A percentile compares a stretch with the other conserved stretches of the same genome.
Conservation (phyloP, 176 grass and related monocot species). For the Alloteropsis semialata region DNA sequence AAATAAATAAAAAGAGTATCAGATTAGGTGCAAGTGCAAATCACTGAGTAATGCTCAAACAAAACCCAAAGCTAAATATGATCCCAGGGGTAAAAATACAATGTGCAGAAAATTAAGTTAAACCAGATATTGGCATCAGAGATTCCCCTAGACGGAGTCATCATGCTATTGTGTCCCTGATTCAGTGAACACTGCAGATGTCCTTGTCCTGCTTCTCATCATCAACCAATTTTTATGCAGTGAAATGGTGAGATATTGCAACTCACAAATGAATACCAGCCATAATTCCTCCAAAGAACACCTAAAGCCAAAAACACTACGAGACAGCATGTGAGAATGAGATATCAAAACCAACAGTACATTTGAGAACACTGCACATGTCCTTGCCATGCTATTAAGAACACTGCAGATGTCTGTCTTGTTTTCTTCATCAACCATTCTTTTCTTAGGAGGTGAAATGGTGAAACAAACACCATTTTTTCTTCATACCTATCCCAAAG, state of each 20-base stretch:
- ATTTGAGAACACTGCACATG: not conserved
- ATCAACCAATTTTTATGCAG: not conserved
- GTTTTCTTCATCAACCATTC: not conserved
- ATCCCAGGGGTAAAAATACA: not conserved
- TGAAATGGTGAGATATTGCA: not conserved
- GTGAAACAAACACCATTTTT: too few species aligned
- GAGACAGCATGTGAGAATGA: not conserved
- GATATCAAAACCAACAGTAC: not conserved
- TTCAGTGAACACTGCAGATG: conserved; percentile 21
- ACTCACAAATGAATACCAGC: not conserved
- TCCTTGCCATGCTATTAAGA: not conserved
- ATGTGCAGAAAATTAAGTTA: not conserved
- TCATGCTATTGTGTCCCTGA: conserved; percentile 18
- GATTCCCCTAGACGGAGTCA: conserved; percentile 53
- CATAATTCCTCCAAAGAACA: not conserved
- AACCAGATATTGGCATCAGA: conserved; percentile 19
- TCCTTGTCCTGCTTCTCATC: conserved; percentile 32
- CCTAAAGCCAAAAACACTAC: not conserved
- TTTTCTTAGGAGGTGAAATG: not conserved
- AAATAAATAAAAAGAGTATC: not conserved
- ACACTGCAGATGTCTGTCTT: not conserved
- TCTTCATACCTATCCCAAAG: too few species aligned
- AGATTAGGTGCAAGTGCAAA: not conserved
- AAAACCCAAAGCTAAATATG: not conserved
- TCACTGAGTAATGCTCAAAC: not conserved